phyloP scores from a whole-genome alignment of 2,329 filamentous ascomycete species.

The Monosporascus cannonballus region DNA sequence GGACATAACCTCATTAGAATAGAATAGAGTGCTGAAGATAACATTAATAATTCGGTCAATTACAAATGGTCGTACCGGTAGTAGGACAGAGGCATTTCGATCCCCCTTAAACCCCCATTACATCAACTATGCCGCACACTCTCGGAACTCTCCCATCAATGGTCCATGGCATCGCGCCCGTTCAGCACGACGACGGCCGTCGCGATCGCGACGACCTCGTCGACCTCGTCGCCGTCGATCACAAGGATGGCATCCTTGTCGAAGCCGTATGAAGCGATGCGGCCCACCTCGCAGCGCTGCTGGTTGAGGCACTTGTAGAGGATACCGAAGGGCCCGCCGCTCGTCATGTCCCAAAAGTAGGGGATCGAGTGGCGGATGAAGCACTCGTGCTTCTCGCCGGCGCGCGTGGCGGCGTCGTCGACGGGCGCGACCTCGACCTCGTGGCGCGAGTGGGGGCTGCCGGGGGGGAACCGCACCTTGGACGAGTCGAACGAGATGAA shows the following conservation, averaged over 20 bases:
- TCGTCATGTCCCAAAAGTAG: constrained; percentile 30
- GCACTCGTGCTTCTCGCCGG: constrained; percentile 24
- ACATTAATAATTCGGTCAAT: too few species aligned
- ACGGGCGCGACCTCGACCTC: constrained; percentile 25
- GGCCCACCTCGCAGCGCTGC: constrained; percentile 25
- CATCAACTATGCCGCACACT: not conserved
- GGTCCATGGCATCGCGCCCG: constrained; percentile 28
- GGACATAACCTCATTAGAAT: too few species aligned
- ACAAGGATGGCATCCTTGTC: constrained; percentile 26
- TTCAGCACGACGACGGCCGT: constrained; percentile 27
- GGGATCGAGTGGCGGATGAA: constrained; percentile 26
- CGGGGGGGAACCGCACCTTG: constrained; percentile 23
- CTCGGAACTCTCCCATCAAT: constrained; percentile 7
- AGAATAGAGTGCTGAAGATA: too few species aligned
- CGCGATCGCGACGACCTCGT: constrained; percentile 24
- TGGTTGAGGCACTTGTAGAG: constrained; percentile 30
- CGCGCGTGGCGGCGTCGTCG: constrained; percentile 12
- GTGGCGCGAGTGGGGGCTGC: constrained; percentile 24
- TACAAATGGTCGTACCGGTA: too few species aligned
- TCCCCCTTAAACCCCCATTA: not conserved
- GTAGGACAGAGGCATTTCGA: too few species aligned
- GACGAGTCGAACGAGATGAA: constrained; percentile 26
- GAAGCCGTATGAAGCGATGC: constrained; percentile 24
- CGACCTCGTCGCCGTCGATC: constrained; percentile 23
- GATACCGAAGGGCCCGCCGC: constrained; percentile 18